These are phyloP conservation scores for Pleurotus pulmonarius DNA, from an alignment of 768 basidiomycete species.

Conservation along the genomic window DNA sequence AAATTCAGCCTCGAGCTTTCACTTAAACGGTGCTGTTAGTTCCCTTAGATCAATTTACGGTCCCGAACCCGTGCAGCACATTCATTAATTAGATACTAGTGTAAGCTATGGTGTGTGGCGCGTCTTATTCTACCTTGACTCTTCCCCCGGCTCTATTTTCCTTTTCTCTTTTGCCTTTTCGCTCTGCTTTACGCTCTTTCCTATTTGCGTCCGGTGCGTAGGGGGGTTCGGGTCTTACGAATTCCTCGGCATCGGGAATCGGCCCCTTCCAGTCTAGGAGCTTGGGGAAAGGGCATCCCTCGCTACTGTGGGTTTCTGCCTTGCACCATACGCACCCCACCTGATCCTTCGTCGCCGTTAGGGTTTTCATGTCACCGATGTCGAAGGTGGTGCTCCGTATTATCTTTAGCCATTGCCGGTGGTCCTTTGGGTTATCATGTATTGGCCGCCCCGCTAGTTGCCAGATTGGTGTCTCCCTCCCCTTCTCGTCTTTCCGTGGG, in stretches of 20 bases:
- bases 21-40: no score
- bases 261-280: background rate
- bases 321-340: constrained; percentile 4
- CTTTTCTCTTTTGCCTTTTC: no score
- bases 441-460: background rate
- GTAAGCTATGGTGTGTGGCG: no score
- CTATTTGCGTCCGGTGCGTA: background rate
- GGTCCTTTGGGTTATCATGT: background rate
- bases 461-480: background rate
- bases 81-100: no score
- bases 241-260: background rate
- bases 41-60: no score
- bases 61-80: no score
- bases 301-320: background rate
- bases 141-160: no score
- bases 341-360: background rate
- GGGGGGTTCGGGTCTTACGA: background rate
- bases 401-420: background rate
- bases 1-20: no score
- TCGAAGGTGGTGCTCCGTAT: background rate
- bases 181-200: no score
- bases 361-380: background rate
- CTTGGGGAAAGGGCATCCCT: background rate
- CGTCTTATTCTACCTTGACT: no score
- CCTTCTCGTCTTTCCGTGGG: background rate